Percentiles rank a stretch among this genome's conserved stretches.
These are phyloP conservation scores for Jackrogersella multiformis DNA, from an alignment of 495 filamentous ascomycete genomes.

Conservation along the genomic window DNA sequence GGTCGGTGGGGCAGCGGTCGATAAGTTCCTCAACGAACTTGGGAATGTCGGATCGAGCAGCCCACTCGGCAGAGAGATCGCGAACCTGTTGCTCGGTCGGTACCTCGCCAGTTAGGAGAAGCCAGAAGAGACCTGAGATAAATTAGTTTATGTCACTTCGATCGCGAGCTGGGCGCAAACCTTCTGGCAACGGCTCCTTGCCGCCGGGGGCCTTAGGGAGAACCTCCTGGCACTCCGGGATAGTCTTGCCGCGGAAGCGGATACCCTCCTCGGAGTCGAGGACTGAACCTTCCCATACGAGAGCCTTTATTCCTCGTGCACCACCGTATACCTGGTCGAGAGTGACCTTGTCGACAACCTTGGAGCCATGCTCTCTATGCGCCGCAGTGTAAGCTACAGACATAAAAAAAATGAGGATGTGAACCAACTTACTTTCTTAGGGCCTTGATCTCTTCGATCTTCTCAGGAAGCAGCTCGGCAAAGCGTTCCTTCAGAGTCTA, in stretches of 20 bases:
- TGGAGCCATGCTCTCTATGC: conserved; percentile 87
- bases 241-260: conserved; percentile 97
- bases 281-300: conserved; percentile 99
- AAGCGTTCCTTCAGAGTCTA: conserved; percentile 99
- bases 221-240: conserved; percentile 96
- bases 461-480: conserved; percentile 89
- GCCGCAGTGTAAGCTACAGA: conserved; percentile 27
- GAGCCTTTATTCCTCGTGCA: conserved; percentile 97
- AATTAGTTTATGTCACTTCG: conserved; percentile 22
- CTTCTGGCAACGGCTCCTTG: conserved; percentile 95
- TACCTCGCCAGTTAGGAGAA: conserved; percentile 95
- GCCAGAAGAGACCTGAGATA: conserved; percentile 94
- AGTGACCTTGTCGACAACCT: conserved; percentile 96
- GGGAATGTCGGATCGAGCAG: conserved; percentile 93
- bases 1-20: conserved; percentile 97
- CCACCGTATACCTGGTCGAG: conserved; percentile 99
- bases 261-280: conserved; percentile 99
- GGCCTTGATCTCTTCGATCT: conserved; percentile 99
- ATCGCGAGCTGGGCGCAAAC: conserved; percentile 50
- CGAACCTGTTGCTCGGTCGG: conserved; percentile 97
- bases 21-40: conserved; percentile 99
- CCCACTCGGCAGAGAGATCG: conserved; percentile 97
- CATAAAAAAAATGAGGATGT: background rate
- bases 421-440: conserved; percentile 79
- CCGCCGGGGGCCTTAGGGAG: conserved; percentile 96